Evolutionary conservation across 805 yeast genomes (phyloP), one percentile per base, ranked within the genome.

Genomic region (Candida dendrica): DNA sequence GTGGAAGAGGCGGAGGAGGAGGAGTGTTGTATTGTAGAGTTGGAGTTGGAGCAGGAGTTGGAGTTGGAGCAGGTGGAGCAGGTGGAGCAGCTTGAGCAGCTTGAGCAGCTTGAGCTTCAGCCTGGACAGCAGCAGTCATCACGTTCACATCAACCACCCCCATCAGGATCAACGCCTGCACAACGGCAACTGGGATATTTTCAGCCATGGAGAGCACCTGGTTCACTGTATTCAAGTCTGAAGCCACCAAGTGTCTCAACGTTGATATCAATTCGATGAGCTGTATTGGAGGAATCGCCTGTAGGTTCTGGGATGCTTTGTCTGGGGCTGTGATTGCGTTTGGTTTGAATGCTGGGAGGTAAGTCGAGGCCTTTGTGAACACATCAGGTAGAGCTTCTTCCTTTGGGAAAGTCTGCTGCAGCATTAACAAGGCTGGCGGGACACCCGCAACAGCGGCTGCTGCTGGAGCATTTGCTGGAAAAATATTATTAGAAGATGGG

Each of bases 131-230:
- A 46, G 78, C 75, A 30, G 71, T 69, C n/a, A 84, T 77, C n/a
- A 81, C 83, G 36, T 76, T 79, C 32, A 72, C 68, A 56, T 83
- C 85, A 18, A 84, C 76, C 35, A 84, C 70, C 1, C 93, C 95
- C 90, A 84, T 84, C 38, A 83, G 67, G 16, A 84, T 62, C 47
- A 84, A 65, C 2, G 89, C 84, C 56, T 84, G 93, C 0, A 90
- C 78, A 1, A 86, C 80, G 1, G 85, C 72, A 3, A 77, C 64
- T 3, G 89, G 82, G 34, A 84, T 63, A 38, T 77, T 62, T 15
- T 80, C 79, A 48, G 77, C 63, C 51, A 74, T 63, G 42, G 66
- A 68, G 51, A 78, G 66, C 43, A 82, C 66, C 44, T 72, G 73
- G 42, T 73, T 68, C 18, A 79, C 80, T 47, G 82, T 59, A 30